A percentile compares a stretch with the other conserved stretches of the same genome.
Conservation (phyloP, 148 eudicot species). For the Diospyros lotus region DNA sequence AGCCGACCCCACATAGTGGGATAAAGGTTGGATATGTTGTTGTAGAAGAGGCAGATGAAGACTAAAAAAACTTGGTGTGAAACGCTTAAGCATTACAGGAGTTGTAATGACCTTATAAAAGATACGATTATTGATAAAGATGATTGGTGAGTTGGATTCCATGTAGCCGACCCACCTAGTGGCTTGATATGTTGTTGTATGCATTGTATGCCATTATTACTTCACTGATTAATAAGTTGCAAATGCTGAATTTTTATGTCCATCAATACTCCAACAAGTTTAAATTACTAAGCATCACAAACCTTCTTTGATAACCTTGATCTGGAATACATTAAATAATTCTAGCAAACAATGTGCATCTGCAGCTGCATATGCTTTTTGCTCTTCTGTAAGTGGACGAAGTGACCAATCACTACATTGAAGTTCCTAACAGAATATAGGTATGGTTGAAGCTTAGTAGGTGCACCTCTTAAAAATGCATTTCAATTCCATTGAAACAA, state of each 20-base stretch:
- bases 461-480: not conserved
- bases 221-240: not conserved
- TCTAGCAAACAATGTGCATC: constrained; percentile 89
- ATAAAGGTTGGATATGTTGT: too few species aligned
- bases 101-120: too few species aligned
- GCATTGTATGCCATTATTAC: not conserved
- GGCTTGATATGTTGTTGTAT: too few species aligned
- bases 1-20: too few species aligned
- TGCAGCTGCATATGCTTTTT: constrained; percentile 79
- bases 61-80: too few species aligned
- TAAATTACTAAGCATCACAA: constrained; percentile 23
- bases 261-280: not conserved
- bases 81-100: too few species aligned
- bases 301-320: constrained; percentile 66
- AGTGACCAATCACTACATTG: constrained; percentile 99
- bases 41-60: too few species aligned
- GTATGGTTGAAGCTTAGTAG: constrained; percentile 3
- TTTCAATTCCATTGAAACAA: not conserved
- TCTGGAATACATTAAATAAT: constrained; percentile 64
- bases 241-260: not conserved
- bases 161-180: too few species aligned
- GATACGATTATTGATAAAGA: too few species aligned
- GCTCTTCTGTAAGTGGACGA: constrained; percentile 91
- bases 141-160: too few species aligned
- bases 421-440: constrained; percentile 58